A percentile compares a stretch with the other conserved stretches of the same genome.
These are phyloP conservation scores for Boeremia exigua DNA, from an alignment of 2,329 filamentous ascomycete genomes.

Conservation along the genomic window DNA sequence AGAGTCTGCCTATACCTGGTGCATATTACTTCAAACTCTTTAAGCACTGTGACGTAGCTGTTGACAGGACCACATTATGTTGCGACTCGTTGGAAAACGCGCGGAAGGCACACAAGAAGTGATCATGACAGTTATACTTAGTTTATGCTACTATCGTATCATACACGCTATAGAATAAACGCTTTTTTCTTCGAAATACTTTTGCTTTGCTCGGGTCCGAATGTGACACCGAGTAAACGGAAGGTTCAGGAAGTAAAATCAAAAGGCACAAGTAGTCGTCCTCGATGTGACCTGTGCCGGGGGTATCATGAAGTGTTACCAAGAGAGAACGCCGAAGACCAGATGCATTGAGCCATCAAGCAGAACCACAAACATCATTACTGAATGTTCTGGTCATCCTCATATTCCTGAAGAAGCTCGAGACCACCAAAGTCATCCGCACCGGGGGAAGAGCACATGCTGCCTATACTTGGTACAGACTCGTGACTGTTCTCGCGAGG, in stretches of 20 bases:
- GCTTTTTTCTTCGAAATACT: background rate
- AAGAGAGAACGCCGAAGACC: slow-evolving; percentile 3
- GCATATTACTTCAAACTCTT: too few species aligned
- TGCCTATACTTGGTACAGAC: slow-evolving; percentile 19
- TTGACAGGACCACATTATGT: too few species aligned
- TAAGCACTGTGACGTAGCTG: too few species aligned
- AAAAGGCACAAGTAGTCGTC: background rate
- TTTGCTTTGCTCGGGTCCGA: background rate
- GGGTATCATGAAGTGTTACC: slow-evolving; percentile 13
- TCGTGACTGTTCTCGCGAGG: slow-evolving; percentile 22
- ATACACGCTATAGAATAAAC: background rate
- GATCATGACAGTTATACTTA: background rate
- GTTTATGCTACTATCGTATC: background rate
- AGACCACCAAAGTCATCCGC: slow-evolving; percentile 36
- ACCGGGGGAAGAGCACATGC: slow-evolving; percentile 18
- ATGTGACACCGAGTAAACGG: background rate
- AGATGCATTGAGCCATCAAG: background rate
- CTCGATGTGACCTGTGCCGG: background rate
- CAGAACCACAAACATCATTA: background rate
- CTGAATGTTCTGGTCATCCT: slow-evolving; percentile 19
- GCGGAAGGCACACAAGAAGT: background rate
- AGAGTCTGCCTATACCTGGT: too few species aligned
- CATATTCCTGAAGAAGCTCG: slow-evolving; percentile 42
- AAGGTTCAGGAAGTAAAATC: background rate
- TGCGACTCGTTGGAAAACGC: too few species aligned